Conservation (phyloP, 2,329 filamentous ascomycete genomes). For the Diaporthe caulivora region DNA sequence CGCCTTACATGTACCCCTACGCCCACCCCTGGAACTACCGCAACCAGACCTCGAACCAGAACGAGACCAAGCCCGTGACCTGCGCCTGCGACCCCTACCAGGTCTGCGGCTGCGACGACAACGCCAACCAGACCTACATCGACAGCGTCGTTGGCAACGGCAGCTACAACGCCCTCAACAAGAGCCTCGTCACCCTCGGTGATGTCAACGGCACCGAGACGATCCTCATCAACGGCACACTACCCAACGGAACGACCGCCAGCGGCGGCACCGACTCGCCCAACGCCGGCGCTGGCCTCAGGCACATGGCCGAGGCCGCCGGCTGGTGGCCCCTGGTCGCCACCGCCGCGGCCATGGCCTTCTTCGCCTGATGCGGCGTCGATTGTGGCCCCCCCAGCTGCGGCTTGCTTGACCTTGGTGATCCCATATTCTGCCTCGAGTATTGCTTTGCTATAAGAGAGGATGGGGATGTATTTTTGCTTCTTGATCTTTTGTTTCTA, state of each 20-base stretch:
- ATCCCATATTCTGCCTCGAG: not conserved
- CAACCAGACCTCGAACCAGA: conserved; percentile 63
- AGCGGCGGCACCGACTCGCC: conserved; percentile 58
- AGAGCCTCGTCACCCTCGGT: conserved; percentile 71
- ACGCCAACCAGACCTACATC: conserved; percentile 69
- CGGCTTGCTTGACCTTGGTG: no score
- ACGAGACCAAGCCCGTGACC: conserved; percentile 70
- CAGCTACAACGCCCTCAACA: conserved; percentile 70
- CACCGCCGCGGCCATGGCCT: conserved; percentile 59
- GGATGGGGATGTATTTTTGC: not conserved
- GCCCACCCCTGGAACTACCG: conserved; percentile 60
- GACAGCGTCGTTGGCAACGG: conserved; percentile 75
- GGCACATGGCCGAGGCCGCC: conserved; percentile 51
- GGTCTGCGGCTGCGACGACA: conserved; percentile 78
- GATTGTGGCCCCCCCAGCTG: fast-evolving
- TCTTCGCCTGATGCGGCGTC: conserved; percentile 51
- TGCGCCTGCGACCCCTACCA: conserved; percentile 70
- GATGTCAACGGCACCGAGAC: conserved; percentile 72
- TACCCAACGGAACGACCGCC: conserved; percentile 75
- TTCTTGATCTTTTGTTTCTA: not conserved
- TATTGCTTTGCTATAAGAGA: no score
- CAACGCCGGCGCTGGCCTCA: conserved; percentile 50
- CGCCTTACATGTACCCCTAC: conserved; percentile 73
- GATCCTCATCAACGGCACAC: conserved; percentile 80
- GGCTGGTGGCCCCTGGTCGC: conserved; percentile 65